phyloP scores from a whole-genome alignment of 371 early-diverging fungal species.

The Polyrhizophydium stewartii region DNA sequence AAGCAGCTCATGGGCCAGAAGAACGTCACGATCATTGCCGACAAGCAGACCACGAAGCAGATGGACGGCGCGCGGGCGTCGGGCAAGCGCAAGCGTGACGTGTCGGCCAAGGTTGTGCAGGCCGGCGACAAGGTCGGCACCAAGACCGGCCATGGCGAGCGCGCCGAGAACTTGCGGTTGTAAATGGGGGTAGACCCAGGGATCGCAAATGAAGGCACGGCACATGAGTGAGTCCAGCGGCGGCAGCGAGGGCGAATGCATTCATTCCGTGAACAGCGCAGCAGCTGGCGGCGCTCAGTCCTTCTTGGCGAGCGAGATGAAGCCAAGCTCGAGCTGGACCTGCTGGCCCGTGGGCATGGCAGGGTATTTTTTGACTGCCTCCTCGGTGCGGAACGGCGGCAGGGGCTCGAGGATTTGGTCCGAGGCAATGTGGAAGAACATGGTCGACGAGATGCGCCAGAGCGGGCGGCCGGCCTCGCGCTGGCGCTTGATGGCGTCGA shows the following conservation, averaged over 20 bases:
- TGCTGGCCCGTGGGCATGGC: constrained; percentile 52
- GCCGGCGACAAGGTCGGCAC: constrained; percentile 27
- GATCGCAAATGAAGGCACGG: too few species aligned
- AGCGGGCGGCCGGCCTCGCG: constrained; percentile 42
- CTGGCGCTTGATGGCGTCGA: constrained; percentile 41
- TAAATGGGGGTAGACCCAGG: neutral
- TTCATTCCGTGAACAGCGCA: too few species aligned
- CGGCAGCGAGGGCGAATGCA: too few species aligned
- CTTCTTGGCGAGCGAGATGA: constrained; percentile 43
- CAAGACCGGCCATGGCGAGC: neutral
- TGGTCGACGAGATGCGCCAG: constrained; percentile 67
- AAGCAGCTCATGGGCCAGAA: constrained; percentile 63
- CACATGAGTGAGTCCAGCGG: too few species aligned
- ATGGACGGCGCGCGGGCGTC: constrained; percentile 11
- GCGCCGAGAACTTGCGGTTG: neutral
- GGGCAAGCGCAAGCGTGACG: constrained; percentile 19
- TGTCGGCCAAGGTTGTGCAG: constrained; percentile 25
- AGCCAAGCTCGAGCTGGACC: constrained; percentile 59
- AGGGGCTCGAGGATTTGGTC: constrained; percentile 55
- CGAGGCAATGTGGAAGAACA: constrained; percentile 64
- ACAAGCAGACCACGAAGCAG: constrained; percentile 20
- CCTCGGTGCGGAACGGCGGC: constrained; percentile 28
- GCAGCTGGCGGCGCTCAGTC: too few species aligned
- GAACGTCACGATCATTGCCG: constrained; percentile 45
- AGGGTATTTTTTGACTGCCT: constrained; percentile 44